These are phyloP conservation scores for Starmerella kuoi DNA, from an alignment of 805 yeast species.

Conservation along the genomic window DNA sequence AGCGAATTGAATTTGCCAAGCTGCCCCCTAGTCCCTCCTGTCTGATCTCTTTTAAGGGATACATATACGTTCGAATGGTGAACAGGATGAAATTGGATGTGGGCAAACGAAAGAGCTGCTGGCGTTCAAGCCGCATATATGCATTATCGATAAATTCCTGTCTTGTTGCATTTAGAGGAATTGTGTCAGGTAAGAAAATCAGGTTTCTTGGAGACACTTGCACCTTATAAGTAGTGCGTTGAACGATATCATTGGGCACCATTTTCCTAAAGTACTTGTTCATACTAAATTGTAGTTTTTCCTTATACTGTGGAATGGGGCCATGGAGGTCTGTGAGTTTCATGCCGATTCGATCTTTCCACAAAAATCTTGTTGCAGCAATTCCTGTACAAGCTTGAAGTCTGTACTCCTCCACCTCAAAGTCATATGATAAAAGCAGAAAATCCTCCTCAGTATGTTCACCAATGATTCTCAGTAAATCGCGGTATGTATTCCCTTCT, in stretches of 20 bases:
- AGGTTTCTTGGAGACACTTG: constrained; percentile 42
- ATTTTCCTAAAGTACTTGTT: constrained; percentile 50
- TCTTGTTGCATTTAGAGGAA: constrained; percentile 31
- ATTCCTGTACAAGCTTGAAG: constrained; percentile 46
- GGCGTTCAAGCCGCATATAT: constrained; percentile 51
- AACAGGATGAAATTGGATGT: constrained; percentile 37
- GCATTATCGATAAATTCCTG: constrained; percentile 33
- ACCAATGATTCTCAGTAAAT: constrained; percentile 7
- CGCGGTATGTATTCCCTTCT: not conserved
- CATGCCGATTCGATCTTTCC: constrained; percentile 39
- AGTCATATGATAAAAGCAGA: constrained; percentile 41
- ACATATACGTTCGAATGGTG: constrained; percentile 44
- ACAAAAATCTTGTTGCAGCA: constrained; percentile 66
- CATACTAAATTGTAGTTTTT: constrained; percentile 50
- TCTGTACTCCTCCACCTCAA: constrained; percentile 31
- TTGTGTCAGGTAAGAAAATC: constrained; percentile 36
- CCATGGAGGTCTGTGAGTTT: constrained; percentile 51
- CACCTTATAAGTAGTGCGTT: constrained; percentile 57
- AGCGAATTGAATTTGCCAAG: constrained; percentile 50
- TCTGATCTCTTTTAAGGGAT: constrained; percentile 40
- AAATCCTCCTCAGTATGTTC: constrained; percentile 51
- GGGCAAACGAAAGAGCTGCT: constrained; percentile 43
- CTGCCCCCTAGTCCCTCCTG: constrained; percentile 40
- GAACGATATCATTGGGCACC: constrained; percentile 43
- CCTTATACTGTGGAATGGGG: constrained; percentile 59